phyloP scores from a whole-genome alignment of 2,329 filamentous ascomycete species.

The Shiraia sp. region DNA sequence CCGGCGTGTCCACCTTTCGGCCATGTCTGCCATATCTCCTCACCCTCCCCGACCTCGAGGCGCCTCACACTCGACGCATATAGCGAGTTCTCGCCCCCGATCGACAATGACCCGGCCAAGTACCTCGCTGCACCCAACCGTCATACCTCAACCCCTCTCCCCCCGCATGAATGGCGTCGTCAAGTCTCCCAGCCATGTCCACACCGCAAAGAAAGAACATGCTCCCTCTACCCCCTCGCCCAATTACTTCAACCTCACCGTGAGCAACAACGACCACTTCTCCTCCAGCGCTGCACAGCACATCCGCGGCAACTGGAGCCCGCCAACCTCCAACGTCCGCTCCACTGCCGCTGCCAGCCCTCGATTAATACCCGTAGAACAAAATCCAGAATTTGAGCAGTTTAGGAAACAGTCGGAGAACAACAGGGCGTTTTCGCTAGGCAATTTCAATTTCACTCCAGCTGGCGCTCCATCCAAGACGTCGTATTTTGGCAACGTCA shows the following conservation, averaged over 20 bases:
- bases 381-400: constrained; percentile 80
- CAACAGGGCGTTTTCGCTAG: constrained; percentile 53
- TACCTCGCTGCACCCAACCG: constrained; percentile 28
- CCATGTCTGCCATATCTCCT: constrained; percentile 44
- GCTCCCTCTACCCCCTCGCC: constrained; percentile 66
- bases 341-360: constrained; percentile 71
- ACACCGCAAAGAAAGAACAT: constrained; percentile 29
- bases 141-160: constrained; percentile 30
- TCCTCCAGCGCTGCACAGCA: constrained; percentile 63
- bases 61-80: constrained; percentile 27
- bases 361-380: constrained; percentile 70
- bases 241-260: constrained; percentile 82
- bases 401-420: constrained; percentile 71
- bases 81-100: constrained; percentile 28
- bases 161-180: constrained; percentile 39
- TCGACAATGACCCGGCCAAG: constrained; percentile 37
- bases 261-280: constrained; percentile 65
- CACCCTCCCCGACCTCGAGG: constrained; percentile 38
- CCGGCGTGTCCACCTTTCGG: constrained; percentile 11
- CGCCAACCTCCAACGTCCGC: constrained; percentile 70
- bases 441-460: constrained; percentile 48
- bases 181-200: constrained; percentile 36
- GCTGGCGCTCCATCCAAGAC: constrained; percentile 30
- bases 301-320: constrained; percentile 74
- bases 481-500: constrained; percentile 26